A percentile compares a stretch with the other conserved stretches of the same genome.
These are phyloP conservation scores for Saposhnikovia divaricata DNA, from an alignment of 129 eudicot species.

Conservation along the genomic window DNA sequence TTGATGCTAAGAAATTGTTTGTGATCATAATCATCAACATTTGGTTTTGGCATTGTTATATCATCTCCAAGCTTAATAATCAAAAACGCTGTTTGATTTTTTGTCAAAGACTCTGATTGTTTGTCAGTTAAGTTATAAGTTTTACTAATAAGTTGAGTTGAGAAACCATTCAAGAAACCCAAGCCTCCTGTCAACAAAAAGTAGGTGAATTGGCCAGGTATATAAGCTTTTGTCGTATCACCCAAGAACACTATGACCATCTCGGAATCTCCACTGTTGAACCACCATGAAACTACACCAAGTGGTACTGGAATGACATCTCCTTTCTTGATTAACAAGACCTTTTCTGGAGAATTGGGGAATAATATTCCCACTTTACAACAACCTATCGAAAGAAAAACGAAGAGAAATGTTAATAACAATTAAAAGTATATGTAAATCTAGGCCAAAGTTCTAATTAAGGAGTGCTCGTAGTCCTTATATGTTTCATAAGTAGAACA, in stretches of 20 bases:
- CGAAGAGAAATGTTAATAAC: too few species aligned
- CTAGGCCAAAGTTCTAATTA: too few species aligned
- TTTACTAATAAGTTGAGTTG: constrained; percentile 29
- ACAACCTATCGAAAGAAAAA: constrained; percentile 17
- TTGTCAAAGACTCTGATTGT: constrained; percentile 12
- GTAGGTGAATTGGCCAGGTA: constrained; percentile 36
- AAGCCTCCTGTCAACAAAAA: constrained; percentile 29
- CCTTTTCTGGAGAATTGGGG: constrained; percentile 33
- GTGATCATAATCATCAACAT: not conserved
- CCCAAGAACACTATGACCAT: constrained; percentile 35
- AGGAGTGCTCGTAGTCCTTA: too few species aligned
- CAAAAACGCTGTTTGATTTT: constrained; percentile 24
- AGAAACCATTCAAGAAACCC: constrained; percentile 34
- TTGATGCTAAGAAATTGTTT: constrained; percentile 15
- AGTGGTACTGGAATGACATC: constrained; percentile 39
- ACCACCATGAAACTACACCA: constrained; percentile 59
- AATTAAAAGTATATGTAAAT: too few species aligned
- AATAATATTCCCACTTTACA: constrained; percentile 38
- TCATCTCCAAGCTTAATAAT: constrained; percentile 25
- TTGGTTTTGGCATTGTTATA: constrained; percentile 26
- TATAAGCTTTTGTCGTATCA: constrained; percentile 27
- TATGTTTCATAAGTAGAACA: too few species aligned
- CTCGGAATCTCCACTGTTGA: constrained; percentile 41
- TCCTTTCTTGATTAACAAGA: constrained; percentile 38
- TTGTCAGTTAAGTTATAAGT: constrained; percentile 18